Percentiles rank a stretch among this genome's conserved stretches.
Conservation (phyloP, 1,139 yeast genomes). For the Debaryomycetaceae sp. region DNA sequence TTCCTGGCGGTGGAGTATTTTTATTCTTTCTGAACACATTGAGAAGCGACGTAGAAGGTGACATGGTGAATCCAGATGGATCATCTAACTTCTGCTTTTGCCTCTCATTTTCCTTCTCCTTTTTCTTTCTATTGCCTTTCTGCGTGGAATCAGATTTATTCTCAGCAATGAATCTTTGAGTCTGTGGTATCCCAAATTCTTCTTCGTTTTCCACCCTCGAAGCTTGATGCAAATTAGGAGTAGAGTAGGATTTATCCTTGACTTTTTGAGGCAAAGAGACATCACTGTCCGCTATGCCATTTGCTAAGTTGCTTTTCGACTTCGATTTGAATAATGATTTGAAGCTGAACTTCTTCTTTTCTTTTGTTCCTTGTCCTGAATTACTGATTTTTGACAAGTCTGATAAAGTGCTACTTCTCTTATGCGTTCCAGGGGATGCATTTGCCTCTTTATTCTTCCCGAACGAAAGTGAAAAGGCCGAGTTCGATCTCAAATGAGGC, state of each 20-base stretch:
- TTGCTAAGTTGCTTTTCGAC: slow-evolving; percentile 26
- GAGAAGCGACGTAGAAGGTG: slow-evolving; percentile 9
- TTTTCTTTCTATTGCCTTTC: not conserved
- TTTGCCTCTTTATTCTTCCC: slow-evolving; percentile 9
- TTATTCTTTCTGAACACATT: slow-evolving; percentile 25
- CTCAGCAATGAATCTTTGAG: not conserved
- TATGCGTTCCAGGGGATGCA: slow-evolving; percentile 4
- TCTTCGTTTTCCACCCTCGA: slow-evolving; percentile 1
- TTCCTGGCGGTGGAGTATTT: slow-evolving; percentile 14
- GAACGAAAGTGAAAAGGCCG: slow-evolving; percentile 23
- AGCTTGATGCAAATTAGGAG: slow-evolving; percentile 20
- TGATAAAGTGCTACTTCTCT: slow-evolving; percentile 14
- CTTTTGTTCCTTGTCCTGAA: slow-evolving; percentile 8
- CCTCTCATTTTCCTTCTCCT: slow-evolving; percentile 6
- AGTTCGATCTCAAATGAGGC: slow-evolving; percentile 28
- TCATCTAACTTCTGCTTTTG: not conserved
- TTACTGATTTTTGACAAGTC: slow-evolving; percentile 16
- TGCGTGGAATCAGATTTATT: not conserved
- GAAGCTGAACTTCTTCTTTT: slow-evolving; percentile 39
- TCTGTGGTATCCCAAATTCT: not conserved
- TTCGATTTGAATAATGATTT: slow-evolving; percentile 36
- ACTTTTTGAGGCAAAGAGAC: slow-evolving; percentile 17
- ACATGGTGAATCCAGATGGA: not conserved
- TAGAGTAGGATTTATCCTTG: slow-evolving; percentile 25
- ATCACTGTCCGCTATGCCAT: slow-evolving; percentile 7